Percentiles rank a stretch among this genome's conserved stretches.
Conservation (phyloP, 2,329 filamentous ascomycete species). For the Fusarium tricinctum region DNA sequence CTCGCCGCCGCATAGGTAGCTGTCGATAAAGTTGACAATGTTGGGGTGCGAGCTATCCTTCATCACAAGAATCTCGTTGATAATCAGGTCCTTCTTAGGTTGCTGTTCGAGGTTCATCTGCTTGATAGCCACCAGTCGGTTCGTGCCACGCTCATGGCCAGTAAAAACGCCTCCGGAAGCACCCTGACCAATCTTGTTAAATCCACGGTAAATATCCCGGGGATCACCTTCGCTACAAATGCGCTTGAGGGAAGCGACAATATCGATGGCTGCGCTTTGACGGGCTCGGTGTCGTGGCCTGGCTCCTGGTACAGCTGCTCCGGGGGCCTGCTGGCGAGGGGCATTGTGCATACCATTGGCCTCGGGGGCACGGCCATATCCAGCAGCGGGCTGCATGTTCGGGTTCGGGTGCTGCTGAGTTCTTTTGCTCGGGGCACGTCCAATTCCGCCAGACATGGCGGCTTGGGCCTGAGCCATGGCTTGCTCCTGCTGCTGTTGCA, state of each 20-base stretch:
- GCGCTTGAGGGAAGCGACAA: constrained; percentile 84
- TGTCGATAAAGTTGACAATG: constrained; percentile 99
- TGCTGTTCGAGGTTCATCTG: constrained; percentile 99
- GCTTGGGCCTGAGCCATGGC: constrained; percentile 85
- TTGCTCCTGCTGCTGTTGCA: constrained; percentile 89
- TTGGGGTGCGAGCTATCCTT: constrained; percentile 98
- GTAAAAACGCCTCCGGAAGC: constrained; percentile 96
- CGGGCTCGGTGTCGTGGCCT: constrained; percentile 83
- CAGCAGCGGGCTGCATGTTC: constrained; percentile 45
- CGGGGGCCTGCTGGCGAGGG: constrained; percentile 57
- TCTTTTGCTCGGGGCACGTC: constrained; percentile 81
- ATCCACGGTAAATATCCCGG: constrained; percentile 84
- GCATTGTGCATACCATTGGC: constrained; percentile 52
- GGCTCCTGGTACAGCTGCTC: constrained; percentile 62
- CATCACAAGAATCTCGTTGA: constrained; percentile 99
- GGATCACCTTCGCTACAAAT: constrained; percentile 95
- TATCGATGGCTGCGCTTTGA: constrained; percentile 85
- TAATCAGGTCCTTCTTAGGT: constrained; percentile 98
- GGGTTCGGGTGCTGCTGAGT: constrained; percentile 58
- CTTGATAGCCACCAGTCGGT: constrained; percentile 95
- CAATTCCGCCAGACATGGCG: constrained; percentile 78
- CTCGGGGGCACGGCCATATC: constrained; percentile 51
- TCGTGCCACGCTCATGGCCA: constrained; percentile 85
- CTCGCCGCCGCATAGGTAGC: constrained; percentile 89
- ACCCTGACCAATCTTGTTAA: constrained; percentile 97